phyloP scores from a whole-genome alignment of 352 stramenopile genomes.

The Globisporangium mamillatum region DNA sequence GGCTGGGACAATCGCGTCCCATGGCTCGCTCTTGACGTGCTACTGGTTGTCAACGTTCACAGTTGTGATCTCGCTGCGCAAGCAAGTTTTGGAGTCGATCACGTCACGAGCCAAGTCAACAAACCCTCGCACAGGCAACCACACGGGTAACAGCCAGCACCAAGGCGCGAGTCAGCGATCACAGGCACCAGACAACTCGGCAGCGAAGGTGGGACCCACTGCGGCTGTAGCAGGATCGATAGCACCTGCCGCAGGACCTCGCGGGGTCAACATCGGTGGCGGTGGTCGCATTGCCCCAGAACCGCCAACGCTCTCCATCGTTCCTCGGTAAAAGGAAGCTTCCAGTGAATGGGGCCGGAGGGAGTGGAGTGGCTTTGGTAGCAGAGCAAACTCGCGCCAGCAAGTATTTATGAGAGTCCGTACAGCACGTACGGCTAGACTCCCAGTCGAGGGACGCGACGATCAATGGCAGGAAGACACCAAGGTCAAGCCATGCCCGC shows the following conservation, averaged over 20 bases:
- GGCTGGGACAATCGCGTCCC: slow-evolving; percentile 35
- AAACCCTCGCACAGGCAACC: slow-evolving; percentile 13
- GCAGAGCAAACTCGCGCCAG: background rate
- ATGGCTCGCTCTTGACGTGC: slow-evolving; percentile 46
- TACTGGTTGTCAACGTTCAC: slow-evolving; percentile 48
- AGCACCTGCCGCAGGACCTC: background rate
- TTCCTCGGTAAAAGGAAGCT: background rate
- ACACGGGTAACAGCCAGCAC: slow-evolving; percentile 10
- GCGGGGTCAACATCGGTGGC: background rate
- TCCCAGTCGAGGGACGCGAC: background rate
- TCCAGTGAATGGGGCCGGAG: background rate
- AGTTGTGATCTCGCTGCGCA: slow-evolving; percentile 17
- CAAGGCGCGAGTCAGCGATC: slow-evolving; percentile 12
- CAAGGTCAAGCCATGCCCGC: background rate
- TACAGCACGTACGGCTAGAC: background rate
- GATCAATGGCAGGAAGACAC: background rate
- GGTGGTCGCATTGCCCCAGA: slow-evolving; percentile 6
- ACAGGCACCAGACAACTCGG: slow-evolving; percentile 4
- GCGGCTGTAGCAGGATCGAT: background rate
- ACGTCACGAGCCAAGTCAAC: slow-evolving; percentile 6
- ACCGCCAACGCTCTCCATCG: background rate
- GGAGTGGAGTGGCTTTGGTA: background rate
- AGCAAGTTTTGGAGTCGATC: slow-evolving; percentile 10
- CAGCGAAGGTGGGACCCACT: background rate
- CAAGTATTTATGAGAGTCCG: slow-evolving; percentile 1